These are phyloP conservation scores for Cicer chorassanicum DNA, from an alignment of 306 rosid species.

Conservation along the genomic window DNA sequence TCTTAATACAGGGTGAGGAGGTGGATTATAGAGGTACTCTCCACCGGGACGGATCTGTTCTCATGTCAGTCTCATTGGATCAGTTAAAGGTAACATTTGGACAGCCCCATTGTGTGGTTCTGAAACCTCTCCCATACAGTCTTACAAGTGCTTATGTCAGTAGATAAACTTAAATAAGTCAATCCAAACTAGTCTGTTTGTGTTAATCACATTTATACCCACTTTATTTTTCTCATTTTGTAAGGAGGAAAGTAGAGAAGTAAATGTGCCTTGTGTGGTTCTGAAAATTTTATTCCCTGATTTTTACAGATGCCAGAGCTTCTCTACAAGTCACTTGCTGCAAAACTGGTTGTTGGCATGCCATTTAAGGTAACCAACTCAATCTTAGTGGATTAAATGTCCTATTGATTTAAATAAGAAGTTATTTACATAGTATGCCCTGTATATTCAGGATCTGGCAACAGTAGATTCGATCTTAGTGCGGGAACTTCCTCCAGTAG, in stretches of 20 bases:
- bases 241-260: slow-evolving; percentile 5
- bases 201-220: neutral
- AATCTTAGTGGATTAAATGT: slow-evolving; percentile 40
- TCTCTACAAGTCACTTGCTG: slow-evolving; percentile 87
- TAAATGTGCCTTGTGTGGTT: neutral
- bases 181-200: neutral
- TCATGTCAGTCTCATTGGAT: slow-evolving; percentile 85
- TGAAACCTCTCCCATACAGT: no score
- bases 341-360: slow-evolving; percentile 93
- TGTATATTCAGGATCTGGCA: slow-evolving; percentile 84
- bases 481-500: slow-evolving; percentile 85
- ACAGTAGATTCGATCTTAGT: slow-evolving; percentile 92
- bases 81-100: slow-evolving; percentile 74
- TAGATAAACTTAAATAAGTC: no score
- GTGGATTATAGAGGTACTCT: slow-evolving; percentile 93
- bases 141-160: no score
- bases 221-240: neutral
- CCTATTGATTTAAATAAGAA: slow-evolving; percentile 39
- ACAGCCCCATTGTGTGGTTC: neutral
- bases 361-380: slow-evolving; percentile 78
- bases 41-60: slow-evolving; percentile 98
- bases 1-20: slow-evolving; percentile 79
- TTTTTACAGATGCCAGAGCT: slow-evolving; percentile 76
- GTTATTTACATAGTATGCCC: slow-evolving; percentile 38
- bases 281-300: slow-evolving; percentile 28